Base-by-base conservation (phyloP, 1,284 basidiomycete species). In the Termitomyces sp. region DNA sequence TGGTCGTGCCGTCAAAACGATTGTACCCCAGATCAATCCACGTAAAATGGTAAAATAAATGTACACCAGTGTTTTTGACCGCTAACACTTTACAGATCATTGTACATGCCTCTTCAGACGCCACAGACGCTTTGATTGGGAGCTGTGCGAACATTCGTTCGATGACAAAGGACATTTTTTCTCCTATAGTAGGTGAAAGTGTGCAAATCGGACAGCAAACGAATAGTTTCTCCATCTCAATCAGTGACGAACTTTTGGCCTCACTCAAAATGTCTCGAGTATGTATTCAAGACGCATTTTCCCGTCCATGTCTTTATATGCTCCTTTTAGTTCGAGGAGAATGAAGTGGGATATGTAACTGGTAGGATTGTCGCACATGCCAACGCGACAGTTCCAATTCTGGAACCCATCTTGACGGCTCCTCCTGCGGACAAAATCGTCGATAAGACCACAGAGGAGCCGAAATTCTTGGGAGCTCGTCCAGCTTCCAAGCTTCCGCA, bases 21-120 rank as follows among this genome's bases (percentile, higher is more conserved):
- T 99, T 58, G 86, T 99, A 10, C 92, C 96, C 2, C 94, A 98
- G 73, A 84, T 99, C 53, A 94, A 97, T 67, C 97, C 97, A 26
- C 83, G 97, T 17, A 95, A 94, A 75, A 86, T 97, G 80, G 94
- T 92, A 55, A 55, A 77, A 54, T 30, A 21, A 24, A 28, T 42
- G 38, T 10, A 19, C 43, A 3, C 26, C 15, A 28, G 10, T 38
- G 9, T 31, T 48, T 3, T 30, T 28, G 15, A 44, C 34, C 54
- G 43, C 30, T 34, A 59, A 60, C 48, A 55, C 58, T 21, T 24
- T 9, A n/a, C 61, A 97, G 94, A 92, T 97, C 57, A 77, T 98
- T 36, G 90, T 98, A 8, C 88, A 94, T 63, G 92, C 92, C 1
- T 76, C 84, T 4, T 61, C 77, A 19, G 72, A 77, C 17, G 82